phyloP scores from a whole-genome alignment of 75 land plant genomes.

The Azolla pinnata region DNA sequence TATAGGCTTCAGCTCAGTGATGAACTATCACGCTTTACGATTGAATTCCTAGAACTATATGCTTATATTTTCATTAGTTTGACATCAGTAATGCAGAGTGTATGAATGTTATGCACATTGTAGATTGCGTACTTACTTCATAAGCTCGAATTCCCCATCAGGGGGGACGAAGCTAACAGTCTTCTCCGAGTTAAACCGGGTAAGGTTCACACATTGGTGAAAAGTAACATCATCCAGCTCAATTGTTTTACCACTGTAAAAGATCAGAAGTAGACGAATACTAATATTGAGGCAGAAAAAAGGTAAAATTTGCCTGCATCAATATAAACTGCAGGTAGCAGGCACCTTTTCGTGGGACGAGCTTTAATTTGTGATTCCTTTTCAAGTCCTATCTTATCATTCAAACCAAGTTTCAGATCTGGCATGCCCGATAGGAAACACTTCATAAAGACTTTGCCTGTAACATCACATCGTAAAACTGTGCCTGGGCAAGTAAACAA shows the following conservation, averaged over 20 bases:
- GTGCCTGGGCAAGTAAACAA: constrained; percentile 44
- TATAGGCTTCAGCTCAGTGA: too few species aligned
- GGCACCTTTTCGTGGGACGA: constrained; percentile 83
- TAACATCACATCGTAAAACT: constrained; percentile 93
- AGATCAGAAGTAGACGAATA: too few species aligned
- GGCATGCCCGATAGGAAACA: constrained; percentile 99
- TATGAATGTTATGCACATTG: too few species aligned
- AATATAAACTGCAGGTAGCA: background rate
- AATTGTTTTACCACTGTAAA: constrained; percentile 87
- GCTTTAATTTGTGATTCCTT: constrained; percentile 93
- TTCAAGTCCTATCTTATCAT: constrained; percentile 98
- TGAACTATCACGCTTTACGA: too few species aligned
- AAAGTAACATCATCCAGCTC: constrained; percentile 99
- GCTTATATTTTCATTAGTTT: too few species aligned
- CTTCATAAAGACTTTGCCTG: constrained; percentile 95
- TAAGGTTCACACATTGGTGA: constrained; percentile 97
- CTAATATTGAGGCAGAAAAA: too few species aligned
- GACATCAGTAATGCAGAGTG: too few species aligned
- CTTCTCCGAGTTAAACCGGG: constrained; percentile 96
- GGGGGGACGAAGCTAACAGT: constrained; percentile 99
- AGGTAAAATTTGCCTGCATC: too few species aligned
- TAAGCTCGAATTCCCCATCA: constrained; percentile 98
- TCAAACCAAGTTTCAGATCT: constrained; percentile 90
- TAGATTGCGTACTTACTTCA: constrained; percentile 99
- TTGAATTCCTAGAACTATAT: too few species aligned